Percentiles rank a stretch among this genome's conserved stretches.
phyloP scores from a whole-genome alignment of 2,329 filamentous ascomycete genomes.

The Fusarium transvaalense region DNA sequence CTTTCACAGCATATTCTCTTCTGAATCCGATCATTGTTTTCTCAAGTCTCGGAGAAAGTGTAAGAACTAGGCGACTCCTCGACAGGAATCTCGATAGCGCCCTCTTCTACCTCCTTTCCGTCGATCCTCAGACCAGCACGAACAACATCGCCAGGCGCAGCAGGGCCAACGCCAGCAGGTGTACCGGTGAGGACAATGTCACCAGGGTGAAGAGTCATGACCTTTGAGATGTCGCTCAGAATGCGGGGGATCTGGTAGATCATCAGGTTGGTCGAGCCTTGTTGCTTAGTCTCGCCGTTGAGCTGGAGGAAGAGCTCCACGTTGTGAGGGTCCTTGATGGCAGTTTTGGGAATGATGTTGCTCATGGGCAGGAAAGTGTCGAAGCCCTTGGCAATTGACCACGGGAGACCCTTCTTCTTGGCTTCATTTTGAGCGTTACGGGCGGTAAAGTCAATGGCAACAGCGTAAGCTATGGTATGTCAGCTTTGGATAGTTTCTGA shows the following conservation, averaged over 20 bases:
- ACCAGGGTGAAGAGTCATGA: slow-evolving; percentile 93
- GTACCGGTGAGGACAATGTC: slow-evolving; percentile 98
- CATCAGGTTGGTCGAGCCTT: slow-evolving; percentile 93
- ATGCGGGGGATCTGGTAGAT: slow-evolving; percentile 90
- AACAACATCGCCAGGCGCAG: slow-evolving; percentile 88
- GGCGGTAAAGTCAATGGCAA: slow-evolving; percentile 97
- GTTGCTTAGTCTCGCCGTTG: slow-evolving; percentile 82
- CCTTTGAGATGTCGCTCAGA: slow-evolving; percentile 89
- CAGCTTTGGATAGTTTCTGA: slow-evolving; percentile 4
- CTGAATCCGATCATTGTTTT: not conserved
- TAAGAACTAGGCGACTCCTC: slow-evolving; percentile 84
- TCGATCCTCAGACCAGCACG: slow-evolving; percentile 82
- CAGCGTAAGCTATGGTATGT: slow-evolving; percentile 75
- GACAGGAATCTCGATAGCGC: slow-evolving; percentile 84
- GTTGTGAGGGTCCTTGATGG: slow-evolving; percentile 88
- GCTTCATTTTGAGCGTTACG: slow-evolving; percentile 96
- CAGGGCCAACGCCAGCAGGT: slow-evolving; percentile 92
- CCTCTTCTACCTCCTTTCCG: slow-evolving; percentile 87
- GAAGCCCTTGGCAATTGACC: slow-evolving; percentile 97
- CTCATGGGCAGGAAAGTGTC: slow-evolving; percentile 96
- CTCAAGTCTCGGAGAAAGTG: slow-evolving; percentile 78
- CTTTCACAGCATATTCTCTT: not conserved
- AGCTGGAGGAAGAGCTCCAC: slow-evolving; percentile 88
- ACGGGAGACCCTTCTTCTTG: slow-evolving; percentile 94
- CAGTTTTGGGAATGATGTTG: slow-evolving; percentile 80